Conservation (phyloP, 1,284 basidiomycete species). For the Papiliotrema fonsecae region DNA sequence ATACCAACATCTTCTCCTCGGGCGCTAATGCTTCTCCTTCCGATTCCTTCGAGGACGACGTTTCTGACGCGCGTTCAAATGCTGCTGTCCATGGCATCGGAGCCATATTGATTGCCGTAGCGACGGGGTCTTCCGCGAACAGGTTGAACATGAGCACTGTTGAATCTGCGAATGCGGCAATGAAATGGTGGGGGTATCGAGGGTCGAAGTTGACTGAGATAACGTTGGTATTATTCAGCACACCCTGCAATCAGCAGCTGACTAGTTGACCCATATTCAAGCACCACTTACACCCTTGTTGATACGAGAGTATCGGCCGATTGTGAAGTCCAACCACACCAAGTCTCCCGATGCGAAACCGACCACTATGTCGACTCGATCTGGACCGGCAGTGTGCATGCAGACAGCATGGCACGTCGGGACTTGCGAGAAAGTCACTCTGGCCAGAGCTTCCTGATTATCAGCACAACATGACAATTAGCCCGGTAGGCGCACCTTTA, state of each 20-base stretch:
- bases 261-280: constrained; percentile 4
- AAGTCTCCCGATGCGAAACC: constrained; percentile 91
- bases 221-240: constrained; percentile 72
- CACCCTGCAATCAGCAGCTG: constrained; percentile 54
- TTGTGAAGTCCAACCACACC: constrained; percentile 76
- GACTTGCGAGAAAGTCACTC: constrained; percentile 76
- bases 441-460: constrained; percentile 71
- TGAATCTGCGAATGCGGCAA: constrained; percentile 79
- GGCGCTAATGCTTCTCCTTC: not conserved
- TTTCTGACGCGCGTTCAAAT: constrained; percentile 17
- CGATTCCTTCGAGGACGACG: not conserved
- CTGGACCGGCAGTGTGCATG: constrained; percentile 56
- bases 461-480: not conserved
- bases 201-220: constrained; percentile 87
- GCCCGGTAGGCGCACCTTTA: constrained; percentile 59
- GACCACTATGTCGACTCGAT: constrained; percentile 81
- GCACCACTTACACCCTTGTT: constrained; percentile 71
- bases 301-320: constrained; percentile 70
- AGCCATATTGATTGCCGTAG: constrained; percentile 16
- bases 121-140: constrained; percentile 40
- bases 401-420: constrained; percentile 90
- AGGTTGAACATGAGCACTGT: constrained; percentile 41
- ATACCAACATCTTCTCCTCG: constrained; percentile 33
- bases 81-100: constrained; percentile 33
- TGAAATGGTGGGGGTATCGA: constrained; percentile 72